These are phyloP conservation scores for Ustilago bromivora DNA, from an alignment of 1,284 basidiomycete species.

Conservation along the genomic window DNA sequence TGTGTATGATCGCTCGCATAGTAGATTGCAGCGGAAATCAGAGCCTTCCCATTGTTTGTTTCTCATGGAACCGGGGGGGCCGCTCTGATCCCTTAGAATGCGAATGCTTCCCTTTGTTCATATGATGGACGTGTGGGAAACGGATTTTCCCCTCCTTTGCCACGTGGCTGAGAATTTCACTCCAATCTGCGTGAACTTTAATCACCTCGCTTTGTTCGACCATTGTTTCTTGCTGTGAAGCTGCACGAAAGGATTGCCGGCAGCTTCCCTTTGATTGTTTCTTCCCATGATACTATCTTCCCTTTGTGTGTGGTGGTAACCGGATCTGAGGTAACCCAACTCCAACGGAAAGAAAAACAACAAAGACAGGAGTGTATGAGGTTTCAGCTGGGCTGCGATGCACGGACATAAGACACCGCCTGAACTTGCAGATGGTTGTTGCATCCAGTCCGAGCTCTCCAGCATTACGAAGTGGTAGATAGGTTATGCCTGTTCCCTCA, in stretches of 20 bases:
- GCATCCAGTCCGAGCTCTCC: not conserved
- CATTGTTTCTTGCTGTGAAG: not conserved
- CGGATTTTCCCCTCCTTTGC: not conserved
- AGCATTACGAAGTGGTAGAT: too few species aligned
- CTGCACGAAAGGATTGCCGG: not conserved
- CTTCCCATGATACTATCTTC: not conserved
- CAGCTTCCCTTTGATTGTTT: not conserved
- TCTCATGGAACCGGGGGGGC: too few species aligned
- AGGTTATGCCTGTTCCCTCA: too few species aligned
- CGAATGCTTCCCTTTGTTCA: not conserved
- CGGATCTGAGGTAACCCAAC: not conserved
- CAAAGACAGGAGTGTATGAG: not conserved
- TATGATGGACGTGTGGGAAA: conserved; percentile 1
- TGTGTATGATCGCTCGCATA: too few species aligned
- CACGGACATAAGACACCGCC: not conserved
- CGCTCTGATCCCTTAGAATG: too few species aligned
- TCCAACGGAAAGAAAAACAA: not conserved
- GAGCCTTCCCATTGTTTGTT: too few species aligned
- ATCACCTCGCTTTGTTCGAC: not conserved
- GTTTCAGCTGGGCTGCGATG: not conserved
- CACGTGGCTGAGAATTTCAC: not conserved
- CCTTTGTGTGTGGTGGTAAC: not conserved
- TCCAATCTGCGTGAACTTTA: not conserved
- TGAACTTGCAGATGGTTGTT: not conserved
- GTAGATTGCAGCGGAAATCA: too few species aligned